phyloP scores from a whole-genome alignment of 768 basidiomycete genomes.

The Leccinum arenicola region DNA sequence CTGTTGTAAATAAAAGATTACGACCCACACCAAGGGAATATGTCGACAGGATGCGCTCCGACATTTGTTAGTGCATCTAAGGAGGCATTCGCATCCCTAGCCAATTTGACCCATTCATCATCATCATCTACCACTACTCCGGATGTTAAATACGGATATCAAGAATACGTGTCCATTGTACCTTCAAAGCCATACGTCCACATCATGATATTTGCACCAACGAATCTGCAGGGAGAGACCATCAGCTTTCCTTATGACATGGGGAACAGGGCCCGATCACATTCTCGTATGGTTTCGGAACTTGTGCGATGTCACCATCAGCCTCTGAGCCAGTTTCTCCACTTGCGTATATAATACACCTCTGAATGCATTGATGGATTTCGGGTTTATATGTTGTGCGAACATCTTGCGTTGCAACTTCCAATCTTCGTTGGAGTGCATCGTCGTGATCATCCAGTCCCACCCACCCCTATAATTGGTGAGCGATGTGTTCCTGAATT shows the following conservation, averaged over 20 bases:
- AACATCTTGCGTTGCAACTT: slow-evolving; percentile 6
- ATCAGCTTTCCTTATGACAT: neutral
- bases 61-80: slow-evolving; percentile 3
- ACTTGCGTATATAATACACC: neutral
- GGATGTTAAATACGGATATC: neutral
- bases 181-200: slow-evolving; percentile 6
- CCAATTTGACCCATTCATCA: slow-evolving; percentile 5
- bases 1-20: neutral
- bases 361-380: neutral
- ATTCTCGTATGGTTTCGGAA: slow-evolving; percentile 4
- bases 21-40: slow-evolving; percentile 6
- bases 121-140: slow-evolving; percentile 1
- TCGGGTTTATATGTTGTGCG: neutral
- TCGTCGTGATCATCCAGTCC: slow-evolving; percentile 8
- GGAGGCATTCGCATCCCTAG: slow-evolving; percentile 4
- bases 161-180: neutral
- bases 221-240: neutral
- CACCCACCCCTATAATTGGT: slow-evolving; percentile 4
- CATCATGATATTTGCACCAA: slow-evolving; percentile 6
- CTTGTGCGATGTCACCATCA: neutral
- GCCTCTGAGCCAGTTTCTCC: neutral
- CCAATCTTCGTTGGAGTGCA: neutral
- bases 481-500: neutral
- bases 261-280: neutral
- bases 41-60: slow-evolving; percentile 7